Evolutionary conservation across 1,284 basidiomycete genomes (phyloP).

Genomic region (Albatrellus sp.): DNA sequence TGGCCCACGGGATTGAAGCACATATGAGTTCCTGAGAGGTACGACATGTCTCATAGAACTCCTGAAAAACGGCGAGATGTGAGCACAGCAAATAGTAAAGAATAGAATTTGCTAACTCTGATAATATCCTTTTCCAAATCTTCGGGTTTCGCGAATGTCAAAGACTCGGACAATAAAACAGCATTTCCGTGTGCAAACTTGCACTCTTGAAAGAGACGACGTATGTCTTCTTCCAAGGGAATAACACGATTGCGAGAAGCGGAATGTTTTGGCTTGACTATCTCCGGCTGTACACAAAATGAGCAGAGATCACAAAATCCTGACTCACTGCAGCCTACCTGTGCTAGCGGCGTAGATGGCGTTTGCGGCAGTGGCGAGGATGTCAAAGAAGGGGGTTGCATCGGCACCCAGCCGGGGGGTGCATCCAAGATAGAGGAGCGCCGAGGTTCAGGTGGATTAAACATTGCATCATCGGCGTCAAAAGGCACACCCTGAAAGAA

Average conservation of each 20-base stretch:
- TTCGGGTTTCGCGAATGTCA: slow-evolving; percentile 53
- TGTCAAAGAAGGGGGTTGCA: slow-evolving; percentile 9
- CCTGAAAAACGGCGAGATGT: slow-evolving; percentile 27
- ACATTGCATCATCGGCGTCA: slow-evolving; percentile 64
- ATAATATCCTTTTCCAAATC: slow-evolving; percentile 51
- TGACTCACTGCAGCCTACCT: neutral
- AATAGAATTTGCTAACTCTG: slow-evolving; percentile 28
- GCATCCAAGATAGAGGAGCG: slow-evolving; percentile 13
- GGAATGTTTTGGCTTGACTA: slow-evolving; percentile 22
- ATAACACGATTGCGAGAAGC: slow-evolving; percentile 46
- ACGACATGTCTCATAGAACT: slow-evolving; percentile 61
- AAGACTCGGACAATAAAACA: slow-evolving; percentile 46
- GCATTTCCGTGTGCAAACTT: slow-evolving; percentile 66
- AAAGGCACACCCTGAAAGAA: slow-evolving; percentile 50
- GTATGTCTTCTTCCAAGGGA: slow-evolving; percentile 64
- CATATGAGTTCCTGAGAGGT: slow-evolving; percentile 63
- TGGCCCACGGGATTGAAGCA: slow-evolving; percentile 72
- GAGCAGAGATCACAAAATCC: neutral
- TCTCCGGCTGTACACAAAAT: slow-evolving; percentile 4
- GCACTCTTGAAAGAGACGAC: slow-evolving; percentile 68
- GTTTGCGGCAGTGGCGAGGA: slow-evolving; percentile 8
- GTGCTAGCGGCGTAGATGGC: slow-evolving; percentile 1
- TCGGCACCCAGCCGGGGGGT: slow-evolving; percentile 12
- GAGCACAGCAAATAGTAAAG: neutral
- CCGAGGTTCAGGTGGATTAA: slow-evolving; percentile 42